Base-by-base conservation (phyloP, 176 grass and related monocot species). In the Cenchrus americanus region DNA sequence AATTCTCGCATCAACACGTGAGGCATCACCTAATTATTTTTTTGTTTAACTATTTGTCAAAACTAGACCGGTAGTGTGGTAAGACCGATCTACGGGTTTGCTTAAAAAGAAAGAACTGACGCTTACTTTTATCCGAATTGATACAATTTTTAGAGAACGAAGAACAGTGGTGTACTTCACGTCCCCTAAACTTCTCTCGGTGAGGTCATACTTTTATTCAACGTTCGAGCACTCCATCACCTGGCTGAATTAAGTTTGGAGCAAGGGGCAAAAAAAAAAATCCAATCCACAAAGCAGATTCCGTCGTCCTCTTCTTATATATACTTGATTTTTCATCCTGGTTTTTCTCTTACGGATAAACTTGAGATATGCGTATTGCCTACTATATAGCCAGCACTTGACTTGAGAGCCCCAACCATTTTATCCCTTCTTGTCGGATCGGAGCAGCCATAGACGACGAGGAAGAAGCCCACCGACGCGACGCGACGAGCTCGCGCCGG, bases 381-480 rank as follows among this genome's bases (percentile, higher is more conserved):
- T 79, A 34, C 24, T 48, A 40, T 42, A 60, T 63, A 63, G 9
- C 8, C 52, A 53, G 55, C 68, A 48, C 3, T 48, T 5, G 46
- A 30, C 27, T 30, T 30, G 27, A 30, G 27, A 52, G 77, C 24
- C 61, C 27, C 77, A 17, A 10, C 78, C 43, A 62, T 57, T 68
- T 80, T 80, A 69, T 69, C 79, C 9, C 79, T 24, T 54, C 46
- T 57, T 67, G 78, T 57, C 78, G 62, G 46, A 19, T 57, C 78
- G 62, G 46, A 19, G 14, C 76, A 66, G 62, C 6, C 18, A 14
- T 19, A 58, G n/a, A 60, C 22, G 58, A 60, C n/a, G 58, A 55
- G 7, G 7, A 1, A 23, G n/a, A 21, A 21, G 8, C 21, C 53
- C 53, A 18, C 21, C 21, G 18, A 27, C 14, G 55, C 75, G 75